Conservation (phyloP, 1,284 basidiomycete genomes). For the Rhodofomes roseus region DNA sequence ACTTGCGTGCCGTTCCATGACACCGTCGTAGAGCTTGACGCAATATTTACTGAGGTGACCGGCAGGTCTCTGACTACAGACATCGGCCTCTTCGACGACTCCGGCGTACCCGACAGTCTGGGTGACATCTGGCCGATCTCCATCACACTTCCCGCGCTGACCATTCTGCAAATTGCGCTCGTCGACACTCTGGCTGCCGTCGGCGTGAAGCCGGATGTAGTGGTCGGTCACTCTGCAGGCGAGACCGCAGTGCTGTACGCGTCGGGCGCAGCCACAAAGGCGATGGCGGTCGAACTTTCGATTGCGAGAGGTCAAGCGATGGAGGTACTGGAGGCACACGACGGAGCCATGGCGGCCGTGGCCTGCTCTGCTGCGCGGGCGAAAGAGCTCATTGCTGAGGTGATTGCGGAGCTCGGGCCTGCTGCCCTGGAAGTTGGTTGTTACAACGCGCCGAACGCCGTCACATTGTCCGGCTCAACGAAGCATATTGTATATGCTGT, state of each 20-base stretch:
- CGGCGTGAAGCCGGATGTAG: constrained; percentile 33
- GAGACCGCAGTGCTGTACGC: constrained; percentile 42
- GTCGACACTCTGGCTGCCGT: constrained; percentile 34
- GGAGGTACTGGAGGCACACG: constrained; percentile 26
- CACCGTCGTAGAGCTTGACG: constrained; percentile 35
- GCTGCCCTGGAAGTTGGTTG: constrained; percentile 32
- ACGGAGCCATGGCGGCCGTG: constrained; percentile 41
- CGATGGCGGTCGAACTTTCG: constrained; percentile 37
- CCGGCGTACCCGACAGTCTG: constrained; percentile 5
- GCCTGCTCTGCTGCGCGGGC: constrained; percentile 28
- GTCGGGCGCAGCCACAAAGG: constrained; percentile 35
- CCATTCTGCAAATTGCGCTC: constrained; percentile 42
- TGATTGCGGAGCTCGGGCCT: constrained; percentile 8
- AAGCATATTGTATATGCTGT: constrained; percentile 26
- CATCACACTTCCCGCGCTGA: constrained; percentile 34
- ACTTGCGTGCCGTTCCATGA: constrained; percentile 32
- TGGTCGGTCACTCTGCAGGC: constrained; percentile 40
- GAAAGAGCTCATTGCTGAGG: constrained; percentile 18
- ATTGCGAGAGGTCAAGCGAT: constrained; percentile 37
- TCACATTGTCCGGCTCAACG: constrained; percentile 33
- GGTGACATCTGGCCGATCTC: constrained; percentile 31
- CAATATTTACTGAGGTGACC: constrained; percentile 23
- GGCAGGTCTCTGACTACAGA: constrained; percentile 34
- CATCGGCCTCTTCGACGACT: constrained; percentile 29
- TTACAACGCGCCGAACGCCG: constrained; percentile 32